Evolutionary conservation across 2,329 filamentous ascomycete genomes (phyloP).

Genomic region (Cadophora gregata): DNA sequence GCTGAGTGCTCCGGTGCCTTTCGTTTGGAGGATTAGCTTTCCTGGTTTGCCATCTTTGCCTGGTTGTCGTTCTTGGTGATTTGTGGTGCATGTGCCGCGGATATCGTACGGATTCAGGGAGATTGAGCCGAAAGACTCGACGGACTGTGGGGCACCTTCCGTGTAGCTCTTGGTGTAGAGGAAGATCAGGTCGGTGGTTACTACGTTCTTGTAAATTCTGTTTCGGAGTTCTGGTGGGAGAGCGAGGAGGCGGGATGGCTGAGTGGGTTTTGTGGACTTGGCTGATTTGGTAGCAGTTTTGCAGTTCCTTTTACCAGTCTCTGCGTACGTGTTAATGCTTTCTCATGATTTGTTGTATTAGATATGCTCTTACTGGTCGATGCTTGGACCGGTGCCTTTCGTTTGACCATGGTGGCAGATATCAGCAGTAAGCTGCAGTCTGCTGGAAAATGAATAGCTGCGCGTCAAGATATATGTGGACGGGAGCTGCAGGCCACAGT

Average conservation of each 20-base stretch:
- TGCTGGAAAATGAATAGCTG: not conserved
- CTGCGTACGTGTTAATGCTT: not conserved
- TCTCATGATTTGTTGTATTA: not conserved
- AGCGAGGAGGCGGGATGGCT: not conserved
- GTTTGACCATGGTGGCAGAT: not conserved
- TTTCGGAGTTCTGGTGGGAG: constrained; percentile 1
- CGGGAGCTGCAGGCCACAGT: not conserved
- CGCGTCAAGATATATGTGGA: not conserved
- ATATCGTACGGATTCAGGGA: not conserved
- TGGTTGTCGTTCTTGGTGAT: not conserved
- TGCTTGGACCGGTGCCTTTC: not conserved
- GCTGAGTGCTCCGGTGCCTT: not conserved
- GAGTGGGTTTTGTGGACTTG: not conserved
- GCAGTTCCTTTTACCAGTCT: not conserved
- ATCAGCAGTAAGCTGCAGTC: not conserved
- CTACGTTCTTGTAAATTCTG: not conserved
- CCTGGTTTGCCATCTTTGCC: not conserved
- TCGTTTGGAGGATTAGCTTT: not conserved
- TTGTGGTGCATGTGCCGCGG: not conserved
- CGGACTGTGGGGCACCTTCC: not conserved
- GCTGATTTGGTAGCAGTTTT: not conserved
- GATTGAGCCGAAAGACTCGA: not conserved
- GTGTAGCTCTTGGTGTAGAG: not conserved
- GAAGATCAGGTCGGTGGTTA: not conserved
- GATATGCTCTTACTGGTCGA: not conserved